Conservation (phyloP, 2,329 filamentous ascomycete species). For the Fusarium gaditjirri region DNA sequence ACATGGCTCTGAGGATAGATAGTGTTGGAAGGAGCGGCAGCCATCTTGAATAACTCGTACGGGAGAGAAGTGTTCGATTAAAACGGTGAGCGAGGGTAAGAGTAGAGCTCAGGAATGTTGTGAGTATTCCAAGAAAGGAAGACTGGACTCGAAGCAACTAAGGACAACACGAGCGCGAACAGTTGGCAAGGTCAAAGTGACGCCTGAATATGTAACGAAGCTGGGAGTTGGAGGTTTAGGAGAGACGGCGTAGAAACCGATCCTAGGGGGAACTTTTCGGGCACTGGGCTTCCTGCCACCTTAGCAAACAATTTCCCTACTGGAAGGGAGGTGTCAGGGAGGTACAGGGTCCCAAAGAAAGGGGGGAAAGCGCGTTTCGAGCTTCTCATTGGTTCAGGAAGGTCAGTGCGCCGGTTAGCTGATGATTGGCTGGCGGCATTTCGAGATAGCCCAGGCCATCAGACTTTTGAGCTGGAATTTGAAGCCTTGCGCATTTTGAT, state of each 20-base stretch:
- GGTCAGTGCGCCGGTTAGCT: conserved; percentile 46
- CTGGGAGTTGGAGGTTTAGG: conserved; percentile 46
- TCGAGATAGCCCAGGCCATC: conserved; percentile 44
- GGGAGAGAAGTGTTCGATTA: conserved; percentile 41
- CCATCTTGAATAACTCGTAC: conserved; percentile 55
- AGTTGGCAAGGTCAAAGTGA: conserved; percentile 39
- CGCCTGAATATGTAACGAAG: conserved; percentile 41
- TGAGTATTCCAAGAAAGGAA: conserved; percentile 46
- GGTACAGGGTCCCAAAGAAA: conserved; percentile 53
- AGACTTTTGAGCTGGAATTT: conserved; percentile 47
- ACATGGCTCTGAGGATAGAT: conserved; percentile 97
- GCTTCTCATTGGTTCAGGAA: conserved; percentile 45
- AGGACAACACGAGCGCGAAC: conserved; percentile 36
- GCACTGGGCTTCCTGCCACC: conserved; percentile 53
- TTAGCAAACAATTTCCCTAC: conserved; percentile 62
- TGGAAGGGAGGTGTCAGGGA: conserved; percentile 49
- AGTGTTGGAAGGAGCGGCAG: conserved; percentile 74
- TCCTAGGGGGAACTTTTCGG: conserved; percentile 55
- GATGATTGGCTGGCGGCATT: conserved; percentile 47
- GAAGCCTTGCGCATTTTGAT: conserved; percentile 39
- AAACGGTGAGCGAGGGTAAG: conserved; percentile 46
- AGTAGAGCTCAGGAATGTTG: conserved; percentile 41
- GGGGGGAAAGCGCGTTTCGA: conserved; percentile 55
- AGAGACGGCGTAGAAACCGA: conserved; percentile 43
- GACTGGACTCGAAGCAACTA: conserved; percentile 32